phyloP scores from a whole-genome alignment of 1,139 yeast genomes.

The Suhomyces panamericanus region DNA sequence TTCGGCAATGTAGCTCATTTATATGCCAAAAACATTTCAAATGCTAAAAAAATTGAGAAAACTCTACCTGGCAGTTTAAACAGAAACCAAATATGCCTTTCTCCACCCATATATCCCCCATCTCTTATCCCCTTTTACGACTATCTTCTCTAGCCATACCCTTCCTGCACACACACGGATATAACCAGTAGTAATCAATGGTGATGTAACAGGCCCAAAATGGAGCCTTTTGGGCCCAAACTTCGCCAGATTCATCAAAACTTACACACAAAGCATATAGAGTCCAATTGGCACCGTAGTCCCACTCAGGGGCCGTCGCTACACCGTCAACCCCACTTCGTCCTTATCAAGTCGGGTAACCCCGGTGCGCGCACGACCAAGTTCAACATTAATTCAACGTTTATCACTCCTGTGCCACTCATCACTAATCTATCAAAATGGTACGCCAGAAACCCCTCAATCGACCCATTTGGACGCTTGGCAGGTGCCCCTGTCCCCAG shows the following conservation, averaged over 20 bases:
- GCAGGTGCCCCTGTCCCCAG: background rate
- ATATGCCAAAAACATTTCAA: too few relatives aligned
- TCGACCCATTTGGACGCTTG: background rate
- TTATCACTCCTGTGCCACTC: conserved; percentile 6
- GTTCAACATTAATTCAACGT: conserved; percentile 10
- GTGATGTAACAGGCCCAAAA: background rate
- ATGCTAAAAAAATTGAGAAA: too few relatives aligned
- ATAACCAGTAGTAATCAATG: too few relatives aligned
- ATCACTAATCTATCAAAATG: conserved; percentile 10
- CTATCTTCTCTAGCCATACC: background rate
- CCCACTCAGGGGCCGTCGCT: too few relatives aligned
- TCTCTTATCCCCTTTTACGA: background rate
- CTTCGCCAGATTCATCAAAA: background rate
- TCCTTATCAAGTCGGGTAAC: conserved; percentile 8
- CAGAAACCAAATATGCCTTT: too few relatives aligned
- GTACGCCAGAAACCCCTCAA: conserved; percentile 6
- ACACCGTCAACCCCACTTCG: too few relatives aligned
- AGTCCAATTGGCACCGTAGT: background rate
- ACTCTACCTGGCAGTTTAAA: too few relatives aligned
- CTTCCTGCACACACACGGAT: background rate
- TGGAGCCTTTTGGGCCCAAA: background rate
- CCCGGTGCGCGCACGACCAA: conserved; percentile 9
- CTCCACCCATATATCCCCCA: too few relatives aligned
- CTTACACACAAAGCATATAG: background rate
- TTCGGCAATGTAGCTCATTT: too few relatives aligned